Percentiles rank a stretch among this genome's conserved stretches.
These are phyloP conservation scores for Clohesyomyces aquaticus DNA, from an alignment of 495 filamentous ascomycete genomes.

Conservation along the genomic window DNA sequence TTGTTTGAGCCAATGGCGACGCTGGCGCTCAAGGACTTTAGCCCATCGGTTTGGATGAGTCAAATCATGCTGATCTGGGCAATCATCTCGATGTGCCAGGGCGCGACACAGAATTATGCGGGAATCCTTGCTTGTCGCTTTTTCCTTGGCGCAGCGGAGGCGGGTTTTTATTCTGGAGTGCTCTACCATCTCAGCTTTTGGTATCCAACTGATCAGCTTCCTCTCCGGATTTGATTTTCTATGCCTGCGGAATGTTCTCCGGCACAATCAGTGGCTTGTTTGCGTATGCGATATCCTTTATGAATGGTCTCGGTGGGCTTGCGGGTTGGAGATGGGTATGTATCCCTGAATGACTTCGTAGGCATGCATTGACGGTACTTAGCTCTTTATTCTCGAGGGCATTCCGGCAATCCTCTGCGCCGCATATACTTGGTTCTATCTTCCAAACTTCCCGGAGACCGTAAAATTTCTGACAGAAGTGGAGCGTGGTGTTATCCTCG, in stretches of 20 bases:
- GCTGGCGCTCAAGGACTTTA: constrained; percentile 40
- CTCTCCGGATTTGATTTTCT: constrained; percentile 37
- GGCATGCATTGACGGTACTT: not conserved
- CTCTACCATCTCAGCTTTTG: constrained; percentile 29
- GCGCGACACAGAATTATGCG: constrained; percentile 14
- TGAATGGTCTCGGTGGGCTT: constrained; percentile 47
- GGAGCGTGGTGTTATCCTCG: constrained; percentile 46
- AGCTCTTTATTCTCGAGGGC: constrained; percentile 53
- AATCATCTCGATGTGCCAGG: constrained; percentile 9
- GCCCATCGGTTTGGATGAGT: constrained; percentile 53
- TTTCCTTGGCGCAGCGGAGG: constrained; percentile 83
- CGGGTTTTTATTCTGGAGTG: constrained; percentile 77
- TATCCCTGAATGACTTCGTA: not conserved
- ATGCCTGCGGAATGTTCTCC: constrained; percentile 52
- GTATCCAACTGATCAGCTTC: constrained; percentile 35
- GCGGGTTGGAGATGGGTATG: constrained; percentile 51
- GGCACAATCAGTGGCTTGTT: constrained; percentile 50
- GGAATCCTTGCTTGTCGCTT: constrained; percentile 53
- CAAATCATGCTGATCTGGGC: constrained; percentile 16
- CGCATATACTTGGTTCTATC: constrained; percentile 45
- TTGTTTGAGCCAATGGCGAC: constrained; percentile 53
- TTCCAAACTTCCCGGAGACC: constrained; percentile 54
- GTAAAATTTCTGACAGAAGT: constrained; percentile 48
- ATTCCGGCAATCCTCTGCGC: constrained; percentile 49
- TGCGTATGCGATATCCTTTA: constrained; percentile 51